These are phyloP conservation scores for Lodderomyces theae DNA, from an alignment of 1,139 yeast genomes.

Conservation along the genomic window DNA sequence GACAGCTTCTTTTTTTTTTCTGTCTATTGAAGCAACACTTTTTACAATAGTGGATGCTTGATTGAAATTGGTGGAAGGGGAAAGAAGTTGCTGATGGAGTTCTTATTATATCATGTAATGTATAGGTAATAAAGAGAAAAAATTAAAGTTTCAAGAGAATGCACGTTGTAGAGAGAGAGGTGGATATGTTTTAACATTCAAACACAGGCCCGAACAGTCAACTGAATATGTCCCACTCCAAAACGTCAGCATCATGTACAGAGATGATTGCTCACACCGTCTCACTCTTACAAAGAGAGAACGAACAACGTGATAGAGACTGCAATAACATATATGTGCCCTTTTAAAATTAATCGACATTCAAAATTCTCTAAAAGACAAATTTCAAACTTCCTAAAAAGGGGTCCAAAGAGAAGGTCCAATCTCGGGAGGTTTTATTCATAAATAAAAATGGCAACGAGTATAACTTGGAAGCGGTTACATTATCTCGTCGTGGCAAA, in stretches of 20 bases:
- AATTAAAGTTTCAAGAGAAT: neutral
- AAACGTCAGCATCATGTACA: too few species aligned
- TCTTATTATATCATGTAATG: constrained; percentile 1
- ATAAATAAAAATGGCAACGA: constrained; percentile 56
- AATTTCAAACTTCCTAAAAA: constrained; percentile 56
- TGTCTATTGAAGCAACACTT: too few species aligned
- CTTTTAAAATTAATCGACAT: constrained; percentile 54
- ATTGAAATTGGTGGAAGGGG: neutral
- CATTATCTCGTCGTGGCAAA: constrained; percentile 72
- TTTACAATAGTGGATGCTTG: too few species aligned
- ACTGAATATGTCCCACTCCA: too few species aligned
- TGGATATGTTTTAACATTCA: too few species aligned
- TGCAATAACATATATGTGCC: constrained; percentile 35
- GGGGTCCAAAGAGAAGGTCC: constrained; percentile 36
- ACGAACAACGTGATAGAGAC: too few species aligned
- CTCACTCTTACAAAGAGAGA: too few species aligned
- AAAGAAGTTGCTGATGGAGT: neutral
- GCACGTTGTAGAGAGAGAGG: neutral
- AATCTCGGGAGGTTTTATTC: constrained; percentile 48
- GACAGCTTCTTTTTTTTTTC: too few species aligned
- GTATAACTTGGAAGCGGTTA: constrained; percentile 53
- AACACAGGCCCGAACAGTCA: too few species aligned
- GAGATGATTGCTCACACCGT: too few species aligned
- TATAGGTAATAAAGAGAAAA: constrained; percentile 2
- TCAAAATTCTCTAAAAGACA: constrained; percentile 54